Evolutionary conservation across 2,329 filamentous ascomycete genomes (phyloP), one percentile per base, ranked within the genome.

Genomic region (Pseudogymnoascus sp.): DNA sequence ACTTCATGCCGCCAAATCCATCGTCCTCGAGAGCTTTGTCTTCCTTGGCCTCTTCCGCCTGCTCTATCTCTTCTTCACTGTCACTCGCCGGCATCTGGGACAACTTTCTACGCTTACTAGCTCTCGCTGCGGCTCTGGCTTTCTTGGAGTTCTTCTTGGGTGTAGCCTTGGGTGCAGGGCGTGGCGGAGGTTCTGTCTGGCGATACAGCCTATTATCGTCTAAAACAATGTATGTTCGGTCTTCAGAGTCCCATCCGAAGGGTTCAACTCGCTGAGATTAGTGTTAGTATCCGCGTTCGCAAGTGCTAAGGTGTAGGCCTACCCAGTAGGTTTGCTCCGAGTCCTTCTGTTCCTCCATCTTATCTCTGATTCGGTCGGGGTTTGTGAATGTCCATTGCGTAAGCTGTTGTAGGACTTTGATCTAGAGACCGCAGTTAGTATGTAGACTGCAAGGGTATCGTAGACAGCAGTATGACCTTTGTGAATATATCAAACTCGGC

Each of bases 131-230:
- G 60, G 79, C 83, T 72, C 82, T 85, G 4, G 79, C 79, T 65
- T 84, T 87, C 66, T 85, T 85, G 23, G 80, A 82, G 67, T 84
- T 89, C 66, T 79, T 82, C 72, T 79, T 86, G 1, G 82, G 77
- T 69, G 87, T 87, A 23, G 79, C 72, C 2, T 79, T 71, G n/a
- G 78, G 74, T 5, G 79, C 74, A 5, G 83, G 79, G 0, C 82
- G 80, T 1, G 82, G 77, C 0, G 84, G 82, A 23, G 87, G 81
- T 62, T 95, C 89, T n/a, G 89, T 90, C 63, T 88, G 80, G 60
- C 92, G 88, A 71, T 99, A 99, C 39, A 99, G 78, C 63, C 94
- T 83, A 67, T 96, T 95, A 71, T 99, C 94, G 67, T 97, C 92
- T 3, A 99, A 81, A 2, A 97, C 86, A 69, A 88, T 95, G 70